phyloP scores from a whole-genome alignment of 2,329 filamentous ascomycete genomes.

The Neurospora sp. region DNA sequence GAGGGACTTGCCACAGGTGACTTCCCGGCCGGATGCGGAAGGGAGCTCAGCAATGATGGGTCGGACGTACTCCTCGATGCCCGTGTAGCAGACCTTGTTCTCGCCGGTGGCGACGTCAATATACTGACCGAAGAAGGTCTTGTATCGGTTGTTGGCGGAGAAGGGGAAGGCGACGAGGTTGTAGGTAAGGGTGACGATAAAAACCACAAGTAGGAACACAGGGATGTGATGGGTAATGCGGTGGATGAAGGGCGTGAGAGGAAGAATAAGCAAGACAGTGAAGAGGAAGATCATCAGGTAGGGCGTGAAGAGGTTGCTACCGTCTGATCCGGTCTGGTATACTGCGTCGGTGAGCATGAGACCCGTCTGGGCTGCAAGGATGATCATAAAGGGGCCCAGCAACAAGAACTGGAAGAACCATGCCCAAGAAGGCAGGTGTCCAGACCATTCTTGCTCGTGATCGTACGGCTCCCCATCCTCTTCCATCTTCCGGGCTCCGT shows the following conservation, averaged over 20 bases:
- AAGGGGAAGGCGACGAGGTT: constrained; percentile 86
- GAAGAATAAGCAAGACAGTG: constrained; percentile 62
- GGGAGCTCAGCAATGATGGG: constrained; percentile 60
- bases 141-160: constrained; percentile 66
- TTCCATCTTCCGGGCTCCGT: constrained; percentile 13
- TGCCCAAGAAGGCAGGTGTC: constrained; percentile 65
- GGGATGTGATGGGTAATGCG: constrained; percentile 78
- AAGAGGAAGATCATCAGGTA: constrained; percentile 61
- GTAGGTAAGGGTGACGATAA: constrained; percentile 69
- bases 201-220: constrained; percentile 61
- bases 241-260: constrained; percentile 75
- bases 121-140: constrained; percentile 77
- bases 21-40: constrained; percentile 51
- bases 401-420: constrained; percentile 84
- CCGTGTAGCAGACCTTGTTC: constrained; percentile 59
- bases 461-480: constrained; percentile 39
- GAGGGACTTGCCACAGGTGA: constrained; percentile 39
- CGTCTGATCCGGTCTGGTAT: constrained; percentile 76
- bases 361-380: constrained; percentile 66
- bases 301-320: constrained; percentile 58
- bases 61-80: constrained; percentile 56
- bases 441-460: constrained; percentile 79
- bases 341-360: constrained; percentile 63
- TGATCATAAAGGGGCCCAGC: constrained; percentile 65
- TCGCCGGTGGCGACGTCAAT: constrained; percentile 66